phyloP scores from a whole-genome alignment of 805 yeast species.

The Starmera dryadoides region DNA sequence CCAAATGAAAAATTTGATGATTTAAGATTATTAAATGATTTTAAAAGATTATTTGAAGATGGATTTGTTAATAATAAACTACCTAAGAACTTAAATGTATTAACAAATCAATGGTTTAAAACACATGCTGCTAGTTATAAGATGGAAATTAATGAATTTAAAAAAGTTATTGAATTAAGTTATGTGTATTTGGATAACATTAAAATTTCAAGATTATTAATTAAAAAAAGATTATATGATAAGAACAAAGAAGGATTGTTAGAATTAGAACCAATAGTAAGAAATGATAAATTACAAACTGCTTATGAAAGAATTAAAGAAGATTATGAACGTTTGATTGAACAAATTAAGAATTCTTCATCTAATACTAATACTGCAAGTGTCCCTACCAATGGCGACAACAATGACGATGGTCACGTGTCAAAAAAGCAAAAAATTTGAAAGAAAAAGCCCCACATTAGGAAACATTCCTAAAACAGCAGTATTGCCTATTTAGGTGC shows the following conservation, averaged over 20 bases:
- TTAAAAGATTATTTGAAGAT: slow-evolving; percentile 36
- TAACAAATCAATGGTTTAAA: slow-evolving; percentile 30
- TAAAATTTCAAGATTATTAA: slow-evolving; percentile 39
- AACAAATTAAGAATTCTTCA: slow-evolving; percentile 7
- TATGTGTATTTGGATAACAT: slow-evolving; percentile 33
- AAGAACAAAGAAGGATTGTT: slow-evolving; percentile 75
- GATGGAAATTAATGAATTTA: slow-evolving; percentile 72
- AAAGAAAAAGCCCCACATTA: too few relatives aligned
- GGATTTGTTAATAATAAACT: slow-evolving; percentile 24
- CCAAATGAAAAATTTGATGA: slow-evolving; percentile 92
- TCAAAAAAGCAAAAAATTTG: not conserved
- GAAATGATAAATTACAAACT: slow-evolving; percentile 63
- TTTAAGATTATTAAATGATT: slow-evolving; percentile 77
- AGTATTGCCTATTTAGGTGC: not conserved
- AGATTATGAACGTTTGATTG: slow-evolving; percentile 56
- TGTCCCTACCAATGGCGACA: not conserved
- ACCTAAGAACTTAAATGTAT: slow-evolving; percentile 18
- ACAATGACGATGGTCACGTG: not conserved
- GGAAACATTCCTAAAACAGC: too few relatives aligned
- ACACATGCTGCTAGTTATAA: slow-evolving; percentile 37
- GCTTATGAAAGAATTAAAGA: slow-evolving; percentile 64
- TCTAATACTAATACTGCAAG: not conserved
- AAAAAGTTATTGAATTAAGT: slow-evolving; percentile 71
- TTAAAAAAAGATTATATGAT: slow-evolving; percentile 68
- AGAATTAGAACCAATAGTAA: slow-evolving; percentile 56